Evolutionary conservation across 768 basidiomycete species (phyloP), one percentile per base, ranked within the genome.

Genomic region (Tremella fuciformis): DNA sequence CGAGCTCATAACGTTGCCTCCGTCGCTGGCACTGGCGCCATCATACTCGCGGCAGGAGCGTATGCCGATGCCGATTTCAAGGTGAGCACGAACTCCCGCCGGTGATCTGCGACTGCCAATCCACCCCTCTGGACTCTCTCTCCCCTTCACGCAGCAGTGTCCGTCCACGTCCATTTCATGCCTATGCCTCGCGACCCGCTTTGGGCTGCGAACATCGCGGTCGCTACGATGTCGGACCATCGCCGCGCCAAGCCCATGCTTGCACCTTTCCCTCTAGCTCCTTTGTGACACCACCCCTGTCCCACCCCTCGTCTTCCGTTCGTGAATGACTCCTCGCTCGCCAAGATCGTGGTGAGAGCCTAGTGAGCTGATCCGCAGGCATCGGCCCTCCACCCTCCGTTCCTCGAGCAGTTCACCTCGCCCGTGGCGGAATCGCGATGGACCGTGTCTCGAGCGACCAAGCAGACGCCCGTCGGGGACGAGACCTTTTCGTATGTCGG

Each of bases 401-500:
- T 98, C 81, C 71, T 99, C 65, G 96, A 99, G 78, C 96, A 99
- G 78, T 99, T 98, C 83, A 88, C 86, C 16, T 85, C 86, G 50
- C 87, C 89, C 79, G 94, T 91, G 87, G 73, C 86, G 13, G 82
- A 87, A 63, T 76, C 75, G 22, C 88, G 93, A 57, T 99, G 96
- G 94, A 91, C 89, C 51, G 86, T 93, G 38, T 97, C 93, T 3
- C 87, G 91, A 76, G 96, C 96, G 8, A 97, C 92, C 67, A 98
- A 98, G 84, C 92, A 94, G 84, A 94, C 91, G 13, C 87, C 91
- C 50, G 89, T 90, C 56, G 90, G 91, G 63, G 86, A 88, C 64
- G 96, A 99, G 82, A 97, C 86, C 39, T 96, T 92, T 82, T 89
- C 88, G 74, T 96, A 97, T 78, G 92, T 97, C 75, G 96, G 96